Evolutionary conservation across 306 rosid species (phyloP).

Genomic region (Trifolium dubium): DNA sequence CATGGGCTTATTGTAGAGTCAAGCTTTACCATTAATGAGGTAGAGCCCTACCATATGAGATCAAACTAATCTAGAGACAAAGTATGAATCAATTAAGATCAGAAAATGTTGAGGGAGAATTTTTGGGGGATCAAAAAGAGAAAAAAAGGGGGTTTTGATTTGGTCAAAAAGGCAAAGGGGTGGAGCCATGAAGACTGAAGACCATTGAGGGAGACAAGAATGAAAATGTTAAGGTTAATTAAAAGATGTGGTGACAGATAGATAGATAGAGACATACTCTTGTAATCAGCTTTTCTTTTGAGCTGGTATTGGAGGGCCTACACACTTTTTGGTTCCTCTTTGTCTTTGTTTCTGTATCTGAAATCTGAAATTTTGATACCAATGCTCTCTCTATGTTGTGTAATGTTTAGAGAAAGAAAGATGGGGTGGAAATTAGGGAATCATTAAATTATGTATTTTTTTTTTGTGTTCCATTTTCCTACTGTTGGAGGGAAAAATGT

Average conservation of each 20-base stretch:
- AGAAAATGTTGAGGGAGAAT: conserved; percentile 24
- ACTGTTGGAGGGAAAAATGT: conserved; percentile 26
- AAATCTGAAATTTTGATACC: conserved; percentile 30
- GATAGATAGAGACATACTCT: conserved; percentile 50
- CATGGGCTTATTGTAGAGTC: conserved; percentile 37
- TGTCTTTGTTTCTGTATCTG: conserved; percentile 47
- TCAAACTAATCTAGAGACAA: conserved; percentile 28
- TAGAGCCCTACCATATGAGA: conserved; percentile 46
- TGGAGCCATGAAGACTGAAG: conserved; percentile 51
- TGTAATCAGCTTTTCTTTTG: conserved; percentile 64
- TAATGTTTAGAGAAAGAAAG: conserved; percentile 25
- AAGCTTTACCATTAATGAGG: conserved; percentile 35
- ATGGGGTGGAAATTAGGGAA: conserved; percentile 34
- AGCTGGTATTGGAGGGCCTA: conserved; percentile 55
- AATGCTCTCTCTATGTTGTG: conserved; percentile 32
- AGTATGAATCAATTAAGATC: conserved; percentile 30
- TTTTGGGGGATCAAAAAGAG: conserved; percentile 35
- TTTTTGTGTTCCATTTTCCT: not conserved
- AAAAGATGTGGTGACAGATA: conserved; percentile 41
- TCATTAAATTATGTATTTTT: not conserved
- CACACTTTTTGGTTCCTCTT: conserved; percentile 47
- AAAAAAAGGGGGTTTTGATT: conserved; percentile 27
- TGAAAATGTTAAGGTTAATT: conserved; percentile 42
- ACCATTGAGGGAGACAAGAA: conserved; percentile 45
- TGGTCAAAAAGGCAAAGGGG: conserved; percentile 61